These are phyloP conservation scores for Penicillium simplicissimum DNA, from an alignment of 495 filamentous ascomycete genomes.

Conservation along the genomic window DNA sequence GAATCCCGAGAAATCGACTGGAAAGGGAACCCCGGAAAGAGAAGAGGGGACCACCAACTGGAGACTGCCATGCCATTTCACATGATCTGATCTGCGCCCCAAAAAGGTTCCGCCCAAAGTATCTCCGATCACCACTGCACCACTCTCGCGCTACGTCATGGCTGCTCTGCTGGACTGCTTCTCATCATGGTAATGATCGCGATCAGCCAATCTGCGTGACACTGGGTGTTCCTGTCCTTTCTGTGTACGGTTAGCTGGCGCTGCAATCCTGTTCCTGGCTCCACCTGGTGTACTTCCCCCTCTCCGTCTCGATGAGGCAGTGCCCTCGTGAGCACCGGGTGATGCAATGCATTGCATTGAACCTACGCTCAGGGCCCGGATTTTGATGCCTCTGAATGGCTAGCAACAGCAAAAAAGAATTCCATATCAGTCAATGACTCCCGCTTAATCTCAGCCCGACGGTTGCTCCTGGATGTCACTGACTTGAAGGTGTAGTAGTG, in stretches of 20 bases:
- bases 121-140: neutral
- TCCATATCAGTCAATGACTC: neutral
- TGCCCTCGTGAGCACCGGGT: neutral
- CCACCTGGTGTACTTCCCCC: neutral
- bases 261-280: neutral
- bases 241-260: neutral
- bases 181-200: neutral
- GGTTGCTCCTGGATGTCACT: neutral
- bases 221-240: neutral
- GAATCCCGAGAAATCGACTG: neutral
- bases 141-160: neutral
- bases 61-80: neutral
- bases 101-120: neutral
- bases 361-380: neutral
- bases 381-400: neutral
- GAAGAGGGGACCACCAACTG: slow-evolving; percentile 4
- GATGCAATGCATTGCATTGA: neutral
- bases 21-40: neutral
- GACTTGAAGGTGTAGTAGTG: neutral
- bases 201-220: neutral
- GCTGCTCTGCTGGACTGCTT: neutral
- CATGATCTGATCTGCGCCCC: slow-evolving; percentile 1
- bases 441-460: neutral
- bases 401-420: neutral
- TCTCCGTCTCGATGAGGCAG: neutral